phyloP scores from a whole-genome alignment of 257 asterid species.

The Avicennia marina region DNA sequence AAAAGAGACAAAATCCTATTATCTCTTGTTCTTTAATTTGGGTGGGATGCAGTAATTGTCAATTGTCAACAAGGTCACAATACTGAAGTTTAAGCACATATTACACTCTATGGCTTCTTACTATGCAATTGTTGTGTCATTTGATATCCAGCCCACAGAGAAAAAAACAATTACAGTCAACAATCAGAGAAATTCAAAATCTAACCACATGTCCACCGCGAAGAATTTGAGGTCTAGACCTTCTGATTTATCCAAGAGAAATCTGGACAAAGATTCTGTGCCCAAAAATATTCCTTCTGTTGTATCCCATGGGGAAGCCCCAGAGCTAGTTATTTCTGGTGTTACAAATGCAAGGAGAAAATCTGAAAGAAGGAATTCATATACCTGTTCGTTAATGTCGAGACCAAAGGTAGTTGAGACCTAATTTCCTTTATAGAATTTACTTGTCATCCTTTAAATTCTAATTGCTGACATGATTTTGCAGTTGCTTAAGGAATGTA shows the following conservation, averaged over 20 bases:
- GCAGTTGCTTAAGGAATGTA: slow-evolving; percentile 41
- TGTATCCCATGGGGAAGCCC: slow-evolving; percentile 32
- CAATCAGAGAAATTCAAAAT: slow-evolving; percentile 37
- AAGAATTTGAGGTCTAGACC: slow-evolving; percentile 38
- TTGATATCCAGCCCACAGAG: slow-evolving; percentile 39
- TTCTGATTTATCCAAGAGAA: slow-evolving; percentile 45
- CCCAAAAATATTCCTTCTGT: slow-evolving; percentile 33
- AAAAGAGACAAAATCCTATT: too few relatives aligned
- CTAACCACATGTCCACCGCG: slow-evolving; percentile 23
- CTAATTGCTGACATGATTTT: slow-evolving; percentile 17
- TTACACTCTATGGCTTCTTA: slow-evolving; percentile 8
- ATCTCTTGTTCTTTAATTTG: too few relatives aligned
- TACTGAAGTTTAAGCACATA: not conserved
- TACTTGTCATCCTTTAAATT: not conserved
- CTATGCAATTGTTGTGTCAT: slow-evolving; percentile 11
- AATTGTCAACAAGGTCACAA: too few relatives aligned
- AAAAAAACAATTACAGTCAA: slow-evolving; percentile 26
- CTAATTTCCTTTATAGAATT: slow-evolving; percentile 12
- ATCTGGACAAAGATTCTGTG: slow-evolving; percentile 37
- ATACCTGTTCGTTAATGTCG: slow-evolving; percentile 59
- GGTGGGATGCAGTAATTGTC: too few relatives aligned
- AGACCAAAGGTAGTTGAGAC: slow-evolving; percentile 53
- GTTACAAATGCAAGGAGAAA: slow-evolving; percentile 35
- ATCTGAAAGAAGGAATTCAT: slow-evolving; percentile 74
- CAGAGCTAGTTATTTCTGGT: slow-evolving; percentile 36